Conservation (phyloP, 257 asterid genomes). For the Gentiana dahurica region DNA sequence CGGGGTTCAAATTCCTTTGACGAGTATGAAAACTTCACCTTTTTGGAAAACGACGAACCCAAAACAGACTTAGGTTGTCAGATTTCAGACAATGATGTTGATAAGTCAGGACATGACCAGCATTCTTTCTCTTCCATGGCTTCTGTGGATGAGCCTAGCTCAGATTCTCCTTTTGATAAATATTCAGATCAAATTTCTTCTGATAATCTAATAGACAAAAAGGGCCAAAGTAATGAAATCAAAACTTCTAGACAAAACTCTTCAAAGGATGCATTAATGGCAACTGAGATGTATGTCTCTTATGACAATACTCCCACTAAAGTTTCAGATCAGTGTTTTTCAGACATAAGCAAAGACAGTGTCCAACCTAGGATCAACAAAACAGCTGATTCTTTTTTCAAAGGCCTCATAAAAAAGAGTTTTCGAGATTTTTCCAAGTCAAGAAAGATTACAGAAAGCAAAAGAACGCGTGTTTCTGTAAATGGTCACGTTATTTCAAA, state of each 20-base stretch:
- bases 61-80: constrained; percentile 25
- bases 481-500: constrained; percentile 65
- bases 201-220: constrained; percentile 20
- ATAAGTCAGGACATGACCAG: constrained; percentile 33
- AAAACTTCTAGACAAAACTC: constrained; percentile 49
- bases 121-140: constrained; percentile 41
- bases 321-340: constrained; percentile 49
- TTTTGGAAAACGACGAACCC: constrained; percentile 7
- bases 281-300: constrained; percentile 68
- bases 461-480: constrained; percentile 43
- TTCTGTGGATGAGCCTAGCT: constrained; percentile 40
- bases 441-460: constrained; percentile 36
- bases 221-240: constrained; percentile 36
- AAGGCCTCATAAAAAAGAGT: constrained; percentile 55
- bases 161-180: constrained; percentile 26
- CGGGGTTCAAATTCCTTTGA: constrained; percentile 26
- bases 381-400: constrained; percentile 65
- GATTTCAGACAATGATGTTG: constrained; percentile 30
- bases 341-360: constrained; percentile 13
- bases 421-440: constrained; percentile 57
- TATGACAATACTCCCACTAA: constrained; percentile 38
- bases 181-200: constrained; percentile 24
- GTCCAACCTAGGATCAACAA: constrained; percentile 38
- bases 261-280: constrained; percentile 33
- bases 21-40: constrained; percentile 29